Conservation (phyloP, 208 protist species). For the Trypanosoma melophagium region DNA sequence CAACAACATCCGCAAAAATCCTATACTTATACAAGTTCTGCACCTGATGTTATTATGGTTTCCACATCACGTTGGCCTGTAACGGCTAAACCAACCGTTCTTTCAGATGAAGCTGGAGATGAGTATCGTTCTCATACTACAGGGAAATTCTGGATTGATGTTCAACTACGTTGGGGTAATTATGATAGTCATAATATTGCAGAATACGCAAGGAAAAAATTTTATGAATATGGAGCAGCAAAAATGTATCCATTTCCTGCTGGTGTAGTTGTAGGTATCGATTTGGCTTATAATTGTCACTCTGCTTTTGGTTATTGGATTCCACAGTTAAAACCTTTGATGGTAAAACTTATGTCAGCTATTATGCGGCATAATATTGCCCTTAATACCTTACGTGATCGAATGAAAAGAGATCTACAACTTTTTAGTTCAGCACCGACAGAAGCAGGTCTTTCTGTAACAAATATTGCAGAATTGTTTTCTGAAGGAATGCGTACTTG, state of each 20-base stretch:
- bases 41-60: constrained; percentile 96
- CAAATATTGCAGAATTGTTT: constrained; percentile 99
- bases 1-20: constrained; percentile 95
- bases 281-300: constrained; percentile 99
- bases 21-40: constrained; percentile 91
- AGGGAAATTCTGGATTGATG: constrained; percentile 99
- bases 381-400: constrained; percentile 99
- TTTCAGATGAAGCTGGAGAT: constrained; percentile 82
- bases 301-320: constrained; percentile 99
- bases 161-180: constrained; percentile 99
- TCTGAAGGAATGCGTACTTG: constrained; percentile 98
- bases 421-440: constrained; percentile 99
- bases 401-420: constrained; percentile 99
- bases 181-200: constrained; percentile 99
- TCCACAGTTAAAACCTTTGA: constrained; percentile 97
- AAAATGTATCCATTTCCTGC: constrained; percentile 99
- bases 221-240: constrained; percentile 99
- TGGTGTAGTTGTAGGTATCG: constrained; percentile 98
- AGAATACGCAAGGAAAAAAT: constrained; percentile 98
- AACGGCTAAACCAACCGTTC: constrained; percentile 82
- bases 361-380: constrained; percentile 99
- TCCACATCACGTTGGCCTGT: constrained; percentile 97
- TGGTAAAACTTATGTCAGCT: constrained; percentile 97
- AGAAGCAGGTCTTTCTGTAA: constrained; percentile 98
- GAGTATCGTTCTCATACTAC: constrained; percentile 75